These are phyloP conservation scores for Aaosphaeria pasadenensis DNA, from an alignment of 2,329 filamentous ascomycete genomes.

Conservation along the genomic window DNA sequence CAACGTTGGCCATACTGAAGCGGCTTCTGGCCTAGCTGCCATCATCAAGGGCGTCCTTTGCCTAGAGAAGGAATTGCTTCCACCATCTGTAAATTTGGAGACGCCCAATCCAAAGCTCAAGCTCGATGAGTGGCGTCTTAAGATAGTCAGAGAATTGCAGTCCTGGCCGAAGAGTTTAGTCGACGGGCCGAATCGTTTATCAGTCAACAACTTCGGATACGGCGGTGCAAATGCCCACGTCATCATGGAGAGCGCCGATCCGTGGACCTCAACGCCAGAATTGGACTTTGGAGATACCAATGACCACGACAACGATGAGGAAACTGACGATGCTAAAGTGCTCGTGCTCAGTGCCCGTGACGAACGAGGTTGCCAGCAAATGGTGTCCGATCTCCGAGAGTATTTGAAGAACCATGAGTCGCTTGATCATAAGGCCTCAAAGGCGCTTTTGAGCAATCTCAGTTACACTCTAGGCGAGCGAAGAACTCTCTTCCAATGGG, in stretches of 20 bases:
- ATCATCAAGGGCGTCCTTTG: conserved; percentile 38
- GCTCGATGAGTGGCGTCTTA: conserved; percentile 8
- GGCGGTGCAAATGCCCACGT: conserved; percentile 13
- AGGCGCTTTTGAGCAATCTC: conserved; percentile 29
- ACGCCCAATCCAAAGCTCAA: conserved; percentile 18
- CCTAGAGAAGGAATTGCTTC: conserved; percentile 34
- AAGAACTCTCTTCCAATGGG: conserved; percentile 11
- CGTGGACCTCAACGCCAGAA: not conserved
- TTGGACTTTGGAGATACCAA: not conserved
- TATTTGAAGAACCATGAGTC: not conserved
- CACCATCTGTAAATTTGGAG: conserved; percentile 14
- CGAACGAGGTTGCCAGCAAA: conserved; percentile 2
- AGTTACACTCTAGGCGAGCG: conserved; percentile 25
- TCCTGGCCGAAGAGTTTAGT: conserved; percentile 3
- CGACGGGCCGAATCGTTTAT: not conserved
- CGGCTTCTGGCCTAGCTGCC: conserved; percentile 31
- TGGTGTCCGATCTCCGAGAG: not conserved
- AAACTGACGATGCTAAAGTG: not conserved
- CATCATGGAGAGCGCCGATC: conserved; percentile 5
- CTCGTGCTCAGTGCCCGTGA: conserved; percentile 2
- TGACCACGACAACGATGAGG: not conserved
- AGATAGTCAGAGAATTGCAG: conserved; percentile 3
- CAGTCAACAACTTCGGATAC: conserved; percentile 12
- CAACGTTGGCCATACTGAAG: conserved; percentile 42
- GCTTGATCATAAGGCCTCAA: not conserved